These are phyloP conservation scores for Colletotrichum tamarilloi DNA, from an alignment of 2,329 filamentous ascomycete species.

Conservation along the genomic window DNA sequence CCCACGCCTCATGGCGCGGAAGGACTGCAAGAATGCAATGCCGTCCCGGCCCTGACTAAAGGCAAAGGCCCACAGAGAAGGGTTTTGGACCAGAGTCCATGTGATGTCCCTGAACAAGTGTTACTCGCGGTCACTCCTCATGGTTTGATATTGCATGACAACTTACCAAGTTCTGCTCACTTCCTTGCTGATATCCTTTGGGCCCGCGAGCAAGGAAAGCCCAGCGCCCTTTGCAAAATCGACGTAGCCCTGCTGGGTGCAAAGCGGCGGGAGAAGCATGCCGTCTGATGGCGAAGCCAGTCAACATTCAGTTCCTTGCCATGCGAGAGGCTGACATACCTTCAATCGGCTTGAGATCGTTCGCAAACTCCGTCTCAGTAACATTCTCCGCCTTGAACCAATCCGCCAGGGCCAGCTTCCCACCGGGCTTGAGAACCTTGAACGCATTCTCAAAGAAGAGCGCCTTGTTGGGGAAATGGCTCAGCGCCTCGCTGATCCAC, in stretches of 20 bases:
- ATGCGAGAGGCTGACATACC: constrained; percentile 45
- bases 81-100: constrained; percentile 69
- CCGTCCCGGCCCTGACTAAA: constrained; percentile 70
- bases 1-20: constrained; percentile 69
- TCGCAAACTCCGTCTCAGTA: constrained; percentile 54
- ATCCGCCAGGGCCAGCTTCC: constrained; percentile 67
- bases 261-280: constrained; percentile 69
- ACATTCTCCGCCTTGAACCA: constrained; percentile 69
- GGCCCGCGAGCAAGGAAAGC: constrained; percentile 55
- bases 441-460: constrained; percentile 67
- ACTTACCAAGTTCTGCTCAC: constrained; percentile 70
- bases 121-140: not conserved
- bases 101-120: constrained; percentile 65
- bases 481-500: constrained; percentile 72
- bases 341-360: constrained; percentile 70
- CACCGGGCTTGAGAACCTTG: constrained; percentile 58
- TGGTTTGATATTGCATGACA: not conserved
- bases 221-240: constrained; percentile 60
- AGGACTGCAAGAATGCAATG: constrained; percentile 70
- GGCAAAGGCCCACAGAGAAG: constrained; percentile 70
- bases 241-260: constrained; percentile 64
- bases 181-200: constrained; percentile 67
- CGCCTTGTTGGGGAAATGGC: constrained; percentile 68
- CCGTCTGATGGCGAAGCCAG: constrained; percentile 53
- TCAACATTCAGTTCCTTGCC: not conserved